These are phyloP conservation scores for Populus ilicifolia DNA, from an alignment of 345 rosid genomes.

Conservation along the genomic window DNA sequence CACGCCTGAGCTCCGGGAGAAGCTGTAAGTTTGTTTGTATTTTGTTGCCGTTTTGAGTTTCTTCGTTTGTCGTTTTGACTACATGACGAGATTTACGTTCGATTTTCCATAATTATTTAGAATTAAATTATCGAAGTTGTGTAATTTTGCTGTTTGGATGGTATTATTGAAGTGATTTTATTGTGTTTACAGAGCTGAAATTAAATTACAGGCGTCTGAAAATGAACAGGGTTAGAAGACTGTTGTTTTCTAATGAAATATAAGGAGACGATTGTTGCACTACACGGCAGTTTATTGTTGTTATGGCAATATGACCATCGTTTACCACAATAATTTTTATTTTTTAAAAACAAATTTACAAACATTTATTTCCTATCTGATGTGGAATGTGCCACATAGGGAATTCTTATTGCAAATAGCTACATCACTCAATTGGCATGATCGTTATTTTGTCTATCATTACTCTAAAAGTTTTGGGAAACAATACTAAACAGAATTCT, in stretches of 20 bases:
- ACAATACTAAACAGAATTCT: background rate
- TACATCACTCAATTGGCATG: background rate
- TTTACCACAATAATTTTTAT: too few species aligned
- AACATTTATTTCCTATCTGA: background rate
- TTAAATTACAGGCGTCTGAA: background rate
- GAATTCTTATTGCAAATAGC: background rate
- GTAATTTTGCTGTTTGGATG: background rate
- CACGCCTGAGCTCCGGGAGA: constrained; percentile 90
- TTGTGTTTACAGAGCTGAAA: background rate
- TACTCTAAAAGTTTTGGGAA: background rate
- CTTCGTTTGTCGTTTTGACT: background rate
- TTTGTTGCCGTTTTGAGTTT: background rate
- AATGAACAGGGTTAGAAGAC: background rate
- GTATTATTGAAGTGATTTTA: background rate
- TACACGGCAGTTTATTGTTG: background rate
- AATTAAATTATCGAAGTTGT: background rate
- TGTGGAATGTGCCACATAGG: background rate
- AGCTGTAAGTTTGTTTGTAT: constrained; percentile 54
- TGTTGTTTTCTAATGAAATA: background rate
- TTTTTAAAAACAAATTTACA: background rate
- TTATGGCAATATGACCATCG: too few species aligned
- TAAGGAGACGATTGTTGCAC: background rate
- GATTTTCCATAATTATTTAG: background rate
- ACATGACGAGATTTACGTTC: background rate
- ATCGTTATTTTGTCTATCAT: background rate